Evolutionary conservation across 164 flowering plant species (phyloP).

Genomic region (Berberis thunbergii): DNA sequence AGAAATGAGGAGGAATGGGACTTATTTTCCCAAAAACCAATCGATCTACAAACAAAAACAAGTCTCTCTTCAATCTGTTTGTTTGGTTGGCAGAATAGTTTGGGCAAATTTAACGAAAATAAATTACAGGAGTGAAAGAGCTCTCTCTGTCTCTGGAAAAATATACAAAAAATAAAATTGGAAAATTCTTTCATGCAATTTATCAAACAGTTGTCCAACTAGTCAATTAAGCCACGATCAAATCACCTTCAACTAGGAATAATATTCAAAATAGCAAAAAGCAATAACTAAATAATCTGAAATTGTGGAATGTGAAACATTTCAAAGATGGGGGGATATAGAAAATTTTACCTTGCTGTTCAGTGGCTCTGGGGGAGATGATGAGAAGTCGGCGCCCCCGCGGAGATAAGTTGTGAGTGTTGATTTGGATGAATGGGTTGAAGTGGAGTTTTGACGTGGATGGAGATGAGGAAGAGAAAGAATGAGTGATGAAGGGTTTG

Average conservation of each 20-base stretch:
- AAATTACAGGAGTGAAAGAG: too few species aligned
- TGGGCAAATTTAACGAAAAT: too few species aligned
- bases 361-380: constrained; percentile 17
- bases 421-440: neutral
- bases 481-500: constrained; percentile 4
- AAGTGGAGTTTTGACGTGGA: constrained; percentile 2
- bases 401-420: constrained; percentile 1
- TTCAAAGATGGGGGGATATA: neutral
- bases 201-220: neutral
- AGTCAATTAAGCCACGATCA: neutral
- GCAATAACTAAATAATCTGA: neutral
- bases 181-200: neutral
- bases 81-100: too few species aligned
- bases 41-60: too few species aligned
- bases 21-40: too few species aligned
- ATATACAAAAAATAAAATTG: too few species aligned
- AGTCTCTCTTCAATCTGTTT: too few species aligned
- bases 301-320: neutral
- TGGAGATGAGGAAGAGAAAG: constrained; percentile 7
- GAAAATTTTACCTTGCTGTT: constrained; percentile 17
- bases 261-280: neutral
- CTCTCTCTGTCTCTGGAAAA: too few species aligned
- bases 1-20: too few species aligned
- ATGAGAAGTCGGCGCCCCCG: constrained; percentile 7
- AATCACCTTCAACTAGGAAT: neutral